A percentile compares a stretch with the other conserved stretches of the same genome.
Conservation (phyloP, 805 yeast species). For the Starmerella geochares region DNA sequence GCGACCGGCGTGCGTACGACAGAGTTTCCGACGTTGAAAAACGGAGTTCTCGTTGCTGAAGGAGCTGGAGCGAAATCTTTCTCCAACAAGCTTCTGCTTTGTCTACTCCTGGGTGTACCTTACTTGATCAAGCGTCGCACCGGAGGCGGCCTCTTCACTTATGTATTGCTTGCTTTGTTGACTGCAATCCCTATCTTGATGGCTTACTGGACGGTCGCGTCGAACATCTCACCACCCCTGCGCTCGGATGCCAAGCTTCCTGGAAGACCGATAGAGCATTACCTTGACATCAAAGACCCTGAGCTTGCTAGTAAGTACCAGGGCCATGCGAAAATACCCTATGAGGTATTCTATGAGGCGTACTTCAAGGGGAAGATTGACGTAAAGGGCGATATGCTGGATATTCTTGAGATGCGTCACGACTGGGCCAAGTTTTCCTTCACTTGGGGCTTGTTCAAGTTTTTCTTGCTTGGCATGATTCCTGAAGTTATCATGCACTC, state of each 20-base stretch:
- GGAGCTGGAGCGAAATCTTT: constrained; percentile 78
- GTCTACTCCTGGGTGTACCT: constrained; percentile 49
- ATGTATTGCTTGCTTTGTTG: constrained; percentile 47
- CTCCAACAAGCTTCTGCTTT: constrained; percentile 47
- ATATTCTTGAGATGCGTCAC: constrained; percentile 73
- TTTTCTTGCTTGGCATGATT: constrained; percentile 74
- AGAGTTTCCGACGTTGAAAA: constrained; percentile 60
- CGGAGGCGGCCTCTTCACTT: constrained; percentile 59
- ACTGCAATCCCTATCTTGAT: constrained; percentile 60
- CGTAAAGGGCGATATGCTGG: constrained; percentile 80
- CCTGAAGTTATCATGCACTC: constrained; percentile 91
- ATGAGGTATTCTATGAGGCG: constrained; percentile 84
- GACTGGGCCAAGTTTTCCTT: constrained; percentile 82
- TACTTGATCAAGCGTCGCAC: constrained; percentile 50
- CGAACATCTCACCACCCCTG: constrained; percentile 69
- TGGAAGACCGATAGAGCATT: constrained; percentile 63
- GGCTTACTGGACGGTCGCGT: constrained; percentile 72
- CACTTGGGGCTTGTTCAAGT: constrained; percentile 66
- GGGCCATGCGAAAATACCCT: constrained; percentile 71
- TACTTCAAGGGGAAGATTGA: constrained; percentile 75
- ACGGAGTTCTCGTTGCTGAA: constrained; percentile 83
- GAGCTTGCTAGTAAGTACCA: constrained; percentile 56
- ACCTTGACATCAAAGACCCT: constrained; percentile 70
- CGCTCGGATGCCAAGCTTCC: constrained; percentile 71
- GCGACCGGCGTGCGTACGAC: constrained; percentile 39